Base-by-base conservation (phyloP, 2,329 filamentous ascomycete species). In the Aciculosporium take region DNA sequence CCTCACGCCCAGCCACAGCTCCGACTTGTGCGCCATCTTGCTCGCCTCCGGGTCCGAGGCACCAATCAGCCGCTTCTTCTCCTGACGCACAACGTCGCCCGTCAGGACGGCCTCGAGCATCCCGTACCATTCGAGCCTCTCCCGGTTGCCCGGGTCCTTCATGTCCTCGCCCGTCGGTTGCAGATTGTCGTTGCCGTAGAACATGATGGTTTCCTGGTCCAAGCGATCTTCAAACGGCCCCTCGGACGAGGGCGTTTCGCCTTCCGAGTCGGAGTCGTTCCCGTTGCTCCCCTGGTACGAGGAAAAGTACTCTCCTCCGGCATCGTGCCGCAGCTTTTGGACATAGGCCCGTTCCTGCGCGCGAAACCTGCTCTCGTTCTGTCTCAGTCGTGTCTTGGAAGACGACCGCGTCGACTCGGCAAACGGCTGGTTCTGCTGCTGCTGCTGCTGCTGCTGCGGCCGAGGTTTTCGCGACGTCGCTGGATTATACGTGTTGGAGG, bases 31-130 rank as follows among this genome's bases (percentile, higher is more conserved):
- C 35, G 85, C 83, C 37, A 74, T 69, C 48, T 74, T 74, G 42
- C 69, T 71, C 7, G 65, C 57, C 45, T 72, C 65, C 49, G 71
- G 68, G 40, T 80, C 76, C 10, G 71, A 68, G 4, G 84, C 81
- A 35, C 86, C 88, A 50, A 93, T 91, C 54, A 98, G 63, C 34
- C 91, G 79, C 61, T 94, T 94, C 70, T 98, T 98, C 65, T 98
- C 91, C 61, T 98, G 91, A 53, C 86, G 85, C 44, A 98, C 89
- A 7, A 98, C 91, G 59, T 98, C 91, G 49, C 91, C 91, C 1
- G 88, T 95, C 50, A 98, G 66, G 4, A 98, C 91, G 12, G 89
- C 93, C 45, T 89, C 85, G 43, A 98, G 66, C 91, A 98, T 98
- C 3, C 86, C 86, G 62, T 98, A 88, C 91, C 91, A 98, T 62